These are phyloP conservation scores for Fusarium sp. DNA, from an alignment of 2,329 filamentous ascomycete genomes.

Conservation along the genomic window DNA sequence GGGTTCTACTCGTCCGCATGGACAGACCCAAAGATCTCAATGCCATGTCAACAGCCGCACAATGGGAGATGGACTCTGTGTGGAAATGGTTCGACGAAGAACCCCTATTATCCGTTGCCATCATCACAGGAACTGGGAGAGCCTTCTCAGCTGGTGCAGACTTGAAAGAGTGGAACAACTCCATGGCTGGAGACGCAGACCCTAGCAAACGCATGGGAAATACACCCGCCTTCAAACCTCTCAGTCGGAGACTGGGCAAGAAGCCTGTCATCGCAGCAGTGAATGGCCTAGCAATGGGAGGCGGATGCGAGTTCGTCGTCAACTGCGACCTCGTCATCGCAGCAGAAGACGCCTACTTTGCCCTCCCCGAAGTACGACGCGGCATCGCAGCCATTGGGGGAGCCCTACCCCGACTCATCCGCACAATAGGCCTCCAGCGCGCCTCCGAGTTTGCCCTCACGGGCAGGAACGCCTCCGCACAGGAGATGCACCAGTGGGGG, in stretches of 20 bases:
- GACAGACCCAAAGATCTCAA: conserved; percentile 58
- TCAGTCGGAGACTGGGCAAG: conserved; percentile 71
- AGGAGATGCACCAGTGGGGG: conserved; percentile 50
- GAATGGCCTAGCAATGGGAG: conserved; percentile 71
- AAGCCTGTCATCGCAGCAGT: conserved; percentile 74
- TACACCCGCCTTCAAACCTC: conserved; percentile 60
- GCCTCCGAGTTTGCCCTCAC: conserved; percentile 67
- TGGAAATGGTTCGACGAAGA: conserved; percentile 70
- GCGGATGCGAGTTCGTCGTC: conserved; percentile 70
- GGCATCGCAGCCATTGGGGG: conserved; percentile 70
- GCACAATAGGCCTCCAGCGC: conserved; percentile 61
- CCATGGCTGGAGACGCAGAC: conserved; percentile 32
- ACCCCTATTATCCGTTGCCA: conserved; percentile 62
- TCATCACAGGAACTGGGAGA: conserved; percentile 67
- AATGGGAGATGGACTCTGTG: conserved; percentile 48
- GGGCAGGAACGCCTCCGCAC: conserved; percentile 61
- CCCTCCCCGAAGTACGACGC: conserved; percentile 67
- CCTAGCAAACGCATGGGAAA: conserved; percentile 33
- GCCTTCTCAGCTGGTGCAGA: conserved; percentile 71
- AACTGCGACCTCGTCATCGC: conserved; percentile 71
- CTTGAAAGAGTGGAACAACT: conserved; percentile 62
- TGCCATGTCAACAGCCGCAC: conserved; percentile 31
- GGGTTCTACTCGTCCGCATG: conserved; percentile 68
- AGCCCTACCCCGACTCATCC: conserved; percentile 66
- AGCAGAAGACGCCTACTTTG: conserved; percentile 66